Evolutionary conservation across 208 protist species (phyloP).

Genomic region (Phytomonas sp.): DNA sequence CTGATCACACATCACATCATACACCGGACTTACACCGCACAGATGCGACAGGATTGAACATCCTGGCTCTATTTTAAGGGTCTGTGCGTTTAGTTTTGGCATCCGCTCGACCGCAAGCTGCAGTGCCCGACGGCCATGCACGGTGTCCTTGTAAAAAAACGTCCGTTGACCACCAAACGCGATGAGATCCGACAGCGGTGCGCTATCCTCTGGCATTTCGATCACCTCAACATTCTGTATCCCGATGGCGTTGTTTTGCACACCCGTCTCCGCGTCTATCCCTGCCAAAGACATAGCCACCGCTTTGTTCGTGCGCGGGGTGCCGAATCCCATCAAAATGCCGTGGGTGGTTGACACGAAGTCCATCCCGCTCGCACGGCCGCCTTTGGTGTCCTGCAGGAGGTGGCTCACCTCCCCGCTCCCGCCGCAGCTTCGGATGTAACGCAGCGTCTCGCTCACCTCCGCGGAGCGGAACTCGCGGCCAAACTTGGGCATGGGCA

Average conservation of each 20-base stretch:
- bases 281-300: constrained; percentile 43
- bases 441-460: constrained; percentile 81
- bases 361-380: constrained; percentile 49
- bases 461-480: constrained; percentile 70
- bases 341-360: constrained; percentile 71
- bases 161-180: constrained; percentile 67
- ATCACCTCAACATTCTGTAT: constrained; percentile 52
- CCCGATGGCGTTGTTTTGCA: constrained; percentile 28
- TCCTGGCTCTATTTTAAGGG: constrained; percentile 62
- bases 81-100: constrained; percentile 52
- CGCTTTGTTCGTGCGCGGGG: constrained; percentile 63
- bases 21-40: constrained; percentile 62
- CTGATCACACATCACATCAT: constrained; percentile 84
- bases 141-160: constrained; percentile 53
- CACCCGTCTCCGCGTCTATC: constrained; percentile 25
- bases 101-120: constrained; percentile 32
- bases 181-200: constrained; percentile 69
- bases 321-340: constrained; percentile 73
- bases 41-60: constrained; percentile 72
- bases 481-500: constrained; percentile 83
- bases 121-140: constrained; percentile 44
- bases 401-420: constrained; percentile 65
- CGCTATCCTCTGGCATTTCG: constrained; percentile 59
- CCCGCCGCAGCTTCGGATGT: constrained; percentile 73
- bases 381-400: constrained; percentile 68